Percentiles rank a stretch among this genome's conserved stretches.
phyloP scores from a whole-genome alignment of 441 rosid species.

The Sinapis alba region DNA sequence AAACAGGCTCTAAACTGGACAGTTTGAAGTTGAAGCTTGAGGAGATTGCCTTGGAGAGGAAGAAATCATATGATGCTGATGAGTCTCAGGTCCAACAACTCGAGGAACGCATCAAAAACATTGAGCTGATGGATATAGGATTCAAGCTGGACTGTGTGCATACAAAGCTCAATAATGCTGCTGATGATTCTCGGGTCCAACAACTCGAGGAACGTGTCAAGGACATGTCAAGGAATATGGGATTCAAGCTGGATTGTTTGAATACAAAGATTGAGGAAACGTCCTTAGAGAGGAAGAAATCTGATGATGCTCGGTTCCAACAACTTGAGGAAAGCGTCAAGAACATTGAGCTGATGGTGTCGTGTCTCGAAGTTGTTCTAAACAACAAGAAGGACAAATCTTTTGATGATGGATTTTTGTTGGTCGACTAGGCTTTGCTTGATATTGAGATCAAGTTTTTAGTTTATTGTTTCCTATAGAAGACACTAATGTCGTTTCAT shows the following conservation, averaged over 20 bases:
- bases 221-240: not conserved
- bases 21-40: conserved; percentile 5
- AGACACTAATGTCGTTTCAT: too few species aligned
- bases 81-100: not conserved
- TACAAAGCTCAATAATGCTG: not conserved
- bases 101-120: not conserved
- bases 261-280: not conserved
- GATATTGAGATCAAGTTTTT: too few species aligned
- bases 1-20: not conserved
- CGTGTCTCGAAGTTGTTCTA: not conserved
- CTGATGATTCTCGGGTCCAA: too few species aligned
- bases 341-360: not conserved
- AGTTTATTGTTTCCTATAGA: too few species aligned
- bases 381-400: too few species aligned
- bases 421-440: too few species aligned
- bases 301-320: not conserved
- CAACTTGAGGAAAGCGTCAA: not conserved
- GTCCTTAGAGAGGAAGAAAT: not conserved
- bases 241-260: not conserved
- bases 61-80: not conserved
- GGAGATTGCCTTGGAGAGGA: not conserved
- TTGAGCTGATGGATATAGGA: not conserved
- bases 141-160: too few species aligned
- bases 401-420: too few species aligned
- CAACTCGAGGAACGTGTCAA: not conserved